Conservation (phyloP, 2,329 filamentous ascomycete species). For the Ceratocystis smalleyi region DNA sequence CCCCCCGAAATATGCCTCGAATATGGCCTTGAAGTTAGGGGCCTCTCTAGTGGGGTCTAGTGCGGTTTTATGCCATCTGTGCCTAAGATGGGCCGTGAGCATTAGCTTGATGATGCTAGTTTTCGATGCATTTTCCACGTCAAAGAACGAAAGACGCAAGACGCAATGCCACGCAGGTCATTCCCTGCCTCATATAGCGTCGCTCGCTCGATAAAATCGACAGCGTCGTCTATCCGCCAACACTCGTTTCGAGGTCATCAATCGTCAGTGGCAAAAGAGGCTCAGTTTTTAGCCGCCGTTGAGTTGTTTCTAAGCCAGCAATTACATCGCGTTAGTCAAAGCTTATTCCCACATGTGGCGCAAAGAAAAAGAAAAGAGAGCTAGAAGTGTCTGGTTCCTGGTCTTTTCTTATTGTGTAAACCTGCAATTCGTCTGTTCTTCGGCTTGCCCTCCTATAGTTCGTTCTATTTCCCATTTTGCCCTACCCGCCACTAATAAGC, state of each 20-base stretch:
- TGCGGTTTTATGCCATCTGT: neutral
- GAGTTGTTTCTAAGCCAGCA: neutral
- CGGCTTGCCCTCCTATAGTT: neutral
- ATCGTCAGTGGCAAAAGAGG: neutral
- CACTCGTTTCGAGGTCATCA: neutral
- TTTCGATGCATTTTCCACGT: neutral
- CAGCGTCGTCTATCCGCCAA: neutral
- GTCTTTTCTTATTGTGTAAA: neutral
- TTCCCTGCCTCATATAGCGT: neutral
- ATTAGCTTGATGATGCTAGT: neutral
- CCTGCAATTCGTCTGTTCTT: neutral
- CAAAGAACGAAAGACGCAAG: neutral
- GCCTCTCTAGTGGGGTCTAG: neutral
- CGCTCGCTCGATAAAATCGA: neutral
- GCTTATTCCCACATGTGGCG: slow-evolving; percentile 2
- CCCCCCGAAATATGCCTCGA: neutral
- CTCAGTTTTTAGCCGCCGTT: neutral
- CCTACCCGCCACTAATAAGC: neutral
- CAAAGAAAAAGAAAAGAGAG: neutral
- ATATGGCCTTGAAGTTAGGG: neutral
- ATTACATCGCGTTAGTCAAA: neutral
- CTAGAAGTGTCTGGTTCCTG: neutral
- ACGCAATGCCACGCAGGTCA: neutral
- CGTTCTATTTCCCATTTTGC: neutral
- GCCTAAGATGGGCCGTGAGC: neutral